These are phyloP conservation scores for Mycena olivaceomarginata DNA, from an alignment of 768 basidiomycete genomes.

Conservation along the genomic window DNA sequence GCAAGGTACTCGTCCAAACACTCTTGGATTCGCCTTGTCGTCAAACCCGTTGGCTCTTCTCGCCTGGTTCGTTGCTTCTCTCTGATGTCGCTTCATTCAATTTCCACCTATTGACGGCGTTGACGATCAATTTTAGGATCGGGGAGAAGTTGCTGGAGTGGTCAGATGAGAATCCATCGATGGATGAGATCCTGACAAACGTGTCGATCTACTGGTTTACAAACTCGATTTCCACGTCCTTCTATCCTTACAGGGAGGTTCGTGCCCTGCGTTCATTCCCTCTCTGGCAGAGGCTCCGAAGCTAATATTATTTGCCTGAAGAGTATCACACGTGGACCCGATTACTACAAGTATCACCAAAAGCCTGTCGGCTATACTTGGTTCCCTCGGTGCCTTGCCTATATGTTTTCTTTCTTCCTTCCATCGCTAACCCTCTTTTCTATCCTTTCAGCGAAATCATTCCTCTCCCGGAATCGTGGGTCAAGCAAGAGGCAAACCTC, in stretches of 20 bases:
- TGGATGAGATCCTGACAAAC: slow-evolving; percentile 33
- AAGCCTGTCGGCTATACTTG: slow-evolving; percentile 25
- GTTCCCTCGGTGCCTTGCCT: slow-evolving; percentile 18
- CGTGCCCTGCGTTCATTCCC: slow-evolving; percentile 11
- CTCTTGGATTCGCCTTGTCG: slow-evolving; percentile 35
- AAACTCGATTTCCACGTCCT: slow-evolving; percentile 32
- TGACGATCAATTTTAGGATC: slow-evolving; percentile 29
- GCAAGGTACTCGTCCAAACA: slow-evolving; percentile 33
- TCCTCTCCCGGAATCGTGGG: slow-evolving; percentile 30
- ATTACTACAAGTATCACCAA: slow-evolving; percentile 18
- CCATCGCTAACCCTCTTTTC: slow-evolving; percentile 26
- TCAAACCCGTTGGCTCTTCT: slow-evolving; percentile 33
- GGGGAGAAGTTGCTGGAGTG: slow-evolving; percentile 32
- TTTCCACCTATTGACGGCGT: slow-evolving; percentile 26
- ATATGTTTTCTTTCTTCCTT: slow-evolving; percentile 15
- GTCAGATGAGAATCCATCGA: slow-evolving; percentile 33
- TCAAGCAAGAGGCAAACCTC: slow-evolving; percentile 29
- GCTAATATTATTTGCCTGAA: background rate
- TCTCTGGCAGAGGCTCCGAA: background rate
- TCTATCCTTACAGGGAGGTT: slow-evolving; percentile 35
- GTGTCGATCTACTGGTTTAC: slow-evolving; percentile 35
- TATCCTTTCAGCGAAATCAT: slow-evolving; percentile 23
- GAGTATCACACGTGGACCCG: slow-evolving; percentile 15
- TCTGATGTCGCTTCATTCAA: slow-evolving; percentile 30
- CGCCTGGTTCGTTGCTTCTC: slow-evolving; percentile 30